Evolutionary conservation across 345 rosid species (phyloP).

Genomic region (Hevea brasiliensis): DNA sequence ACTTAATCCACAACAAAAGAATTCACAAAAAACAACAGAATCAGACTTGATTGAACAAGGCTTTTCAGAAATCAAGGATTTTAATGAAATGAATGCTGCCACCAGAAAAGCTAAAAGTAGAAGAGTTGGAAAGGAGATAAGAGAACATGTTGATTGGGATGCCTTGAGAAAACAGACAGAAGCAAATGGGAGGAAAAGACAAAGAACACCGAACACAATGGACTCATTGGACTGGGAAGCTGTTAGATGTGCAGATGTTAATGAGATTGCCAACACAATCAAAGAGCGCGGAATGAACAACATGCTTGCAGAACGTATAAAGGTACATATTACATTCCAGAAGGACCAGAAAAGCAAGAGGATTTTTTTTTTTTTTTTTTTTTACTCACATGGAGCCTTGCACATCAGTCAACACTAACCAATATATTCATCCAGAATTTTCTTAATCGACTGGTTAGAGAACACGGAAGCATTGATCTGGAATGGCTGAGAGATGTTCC

Average conservation of each 20-base stretch:
- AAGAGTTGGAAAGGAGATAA: slow-evolving; percentile 47
- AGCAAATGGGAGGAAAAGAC: slow-evolving; percentile 24
- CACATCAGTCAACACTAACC: slow-evolving; percentile 16
- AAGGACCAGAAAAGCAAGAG: background rate
- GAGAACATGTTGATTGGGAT: slow-evolving; percentile 27
- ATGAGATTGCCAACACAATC: slow-evolving; percentile 28
- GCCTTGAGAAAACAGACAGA: slow-evolving; percentile 23
- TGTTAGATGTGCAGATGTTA: slow-evolving; percentile 32
- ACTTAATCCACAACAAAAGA: slow-evolving; percentile 31
- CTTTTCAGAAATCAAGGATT: slow-evolving; percentile 33
- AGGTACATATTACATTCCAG: slow-evolving; percentile 17
- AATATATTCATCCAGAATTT: slow-evolving; percentile 30
- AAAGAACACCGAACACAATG: slow-evolving; percentile 27
- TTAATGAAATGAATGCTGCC: slow-evolving; percentile 27
- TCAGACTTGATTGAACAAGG: slow-evolving; percentile 30
- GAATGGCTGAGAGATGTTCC: slow-evolving; percentile 34
- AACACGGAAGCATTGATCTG: slow-evolving; percentile 30
- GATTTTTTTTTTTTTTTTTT: background rate
- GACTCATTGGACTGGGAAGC: slow-evolving; percentile 36
- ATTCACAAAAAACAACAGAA: slow-evolving; percentile 34
- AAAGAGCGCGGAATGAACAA: slow-evolving; percentile 40
- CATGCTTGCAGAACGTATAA: slow-evolving; percentile 26
- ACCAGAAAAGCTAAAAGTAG: slow-evolving; percentile 48
- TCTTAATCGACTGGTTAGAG: slow-evolving; percentile 22
- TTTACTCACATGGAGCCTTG: slow-evolving; percentile 3